These are phyloP conservation scores for Diaporthe sp. DNA, from an alignment of 2,329 filamentous ascomycete genomes.

Conservation along the genomic window DNA sequence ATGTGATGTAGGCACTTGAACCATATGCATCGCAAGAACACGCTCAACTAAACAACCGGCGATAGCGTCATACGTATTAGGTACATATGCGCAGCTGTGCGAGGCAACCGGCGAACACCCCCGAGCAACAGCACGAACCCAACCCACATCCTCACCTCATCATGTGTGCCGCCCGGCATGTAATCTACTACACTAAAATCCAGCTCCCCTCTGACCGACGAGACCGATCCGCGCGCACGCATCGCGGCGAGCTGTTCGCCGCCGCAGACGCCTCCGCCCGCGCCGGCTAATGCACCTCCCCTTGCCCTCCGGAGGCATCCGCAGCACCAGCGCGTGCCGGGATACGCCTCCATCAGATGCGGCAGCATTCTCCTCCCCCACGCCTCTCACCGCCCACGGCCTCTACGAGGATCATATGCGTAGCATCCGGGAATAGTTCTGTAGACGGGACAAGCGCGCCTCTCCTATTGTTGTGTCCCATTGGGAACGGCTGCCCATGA, in stretches of 20 bases:
- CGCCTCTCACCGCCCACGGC: slow-evolving; percentile 10
- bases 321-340: background rate
- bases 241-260: background rate
- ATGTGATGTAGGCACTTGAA: background rate
- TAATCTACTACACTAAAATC: background rate
- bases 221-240: background rate
- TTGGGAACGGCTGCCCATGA: background rate
- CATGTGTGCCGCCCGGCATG: slow-evolving; percentile 11
- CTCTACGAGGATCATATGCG: background rate
- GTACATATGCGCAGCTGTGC: background rate
- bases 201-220: background rate
- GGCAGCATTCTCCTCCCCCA: background rate
- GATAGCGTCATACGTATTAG: too few relatives aligned
- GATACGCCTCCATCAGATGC: slow-evolving; percentile 5
- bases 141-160: background rate
- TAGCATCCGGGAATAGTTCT: background rate
- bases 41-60: too few relatives aligned
- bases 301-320: slow-evolving; percentile 2
- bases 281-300: slow-evolving; percentile 14
- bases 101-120: background rate
- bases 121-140: background rate
- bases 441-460: slow-evolving; percentile 22
- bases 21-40: background rate
- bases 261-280: slow-evolving; percentile 3
- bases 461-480: background rate